Evolutionary conservation across 192 early-diverging fungal genomes (phyloP), one percentile per base, ranked within the genome.

Genomic region (Funneliformis geosporum): DNA sequence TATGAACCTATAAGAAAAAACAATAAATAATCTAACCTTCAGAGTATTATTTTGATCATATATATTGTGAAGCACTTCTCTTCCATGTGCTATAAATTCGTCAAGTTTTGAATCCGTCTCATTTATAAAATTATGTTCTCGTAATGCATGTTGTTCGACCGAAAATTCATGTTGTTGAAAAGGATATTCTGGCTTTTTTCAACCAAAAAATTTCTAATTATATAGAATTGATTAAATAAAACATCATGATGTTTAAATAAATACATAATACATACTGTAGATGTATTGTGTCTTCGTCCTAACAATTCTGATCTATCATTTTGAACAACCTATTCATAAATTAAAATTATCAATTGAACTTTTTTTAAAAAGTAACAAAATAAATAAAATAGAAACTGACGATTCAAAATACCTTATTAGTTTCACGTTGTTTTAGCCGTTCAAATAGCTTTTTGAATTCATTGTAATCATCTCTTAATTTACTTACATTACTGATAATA

Each of bases 21-120:
- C 9, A 8, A n/a, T 47, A 60, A 21, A 62, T 44, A 25, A 12
- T 33, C 46, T 73, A 83, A 90, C 89, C 81, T 90, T 90, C 33
- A 90, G 80, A 47, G 83, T 86, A 23, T 84, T 81, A 68, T 86
- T 85, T 72, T 90, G 89, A 80, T 90, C 85, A n/a, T 84, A 86
- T 12, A 90, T 75, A 76, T 90, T 84, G 33, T 89, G 82, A 16
- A 90, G 72, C 0, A 86, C 80, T 16, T 80, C 83, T 25, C 83
- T 83, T 78, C 85, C 89, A 78, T 87, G 86, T 23, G 84, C 75
- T 70, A 90, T 83, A 83, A 87, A 88, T 62, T 89, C 86, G 64
- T 90, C 89, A 40, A 90, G 71, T 23, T 84, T 82, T 42, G 75
- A 79, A 33, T 88, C 86, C 27, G 89, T 88, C 39, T 76, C 81